Conservation (phyloP, 179 eudicot genomes). For the Gypsophila paniculata region DNA sequence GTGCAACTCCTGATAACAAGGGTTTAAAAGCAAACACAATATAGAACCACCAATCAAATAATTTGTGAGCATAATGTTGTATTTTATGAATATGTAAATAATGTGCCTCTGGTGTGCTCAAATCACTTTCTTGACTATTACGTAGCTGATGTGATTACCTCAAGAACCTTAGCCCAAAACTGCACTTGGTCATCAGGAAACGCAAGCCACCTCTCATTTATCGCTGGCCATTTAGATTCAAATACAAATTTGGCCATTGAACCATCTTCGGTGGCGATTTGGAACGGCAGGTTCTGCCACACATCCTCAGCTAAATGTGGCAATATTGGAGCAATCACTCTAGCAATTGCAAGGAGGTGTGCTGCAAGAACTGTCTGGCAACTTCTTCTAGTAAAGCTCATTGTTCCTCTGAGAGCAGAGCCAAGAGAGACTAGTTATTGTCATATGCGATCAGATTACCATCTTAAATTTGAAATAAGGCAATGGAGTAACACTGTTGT, state of each 20-base stretch:
- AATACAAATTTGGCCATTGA: slow-evolving; percentile 61
- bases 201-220: slow-evolving; percentile 65
- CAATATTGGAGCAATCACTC: slow-evolving; percentile 83
- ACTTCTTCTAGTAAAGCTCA: slow-evolving; percentile 77
- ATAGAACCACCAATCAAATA: not conserved
- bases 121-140: not conserved
- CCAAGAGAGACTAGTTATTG: not conserved
- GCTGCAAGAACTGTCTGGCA: slow-evolving; percentile 97
- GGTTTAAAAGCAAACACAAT: not conserved
- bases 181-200: slow-evolving; percentile 65
- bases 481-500: not conserved
- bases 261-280: slow-evolving; percentile 55
- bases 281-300: slow-evolving; percentile 91
- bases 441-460: not conserved
- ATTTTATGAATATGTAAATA: slow-evolving; percentile 1
- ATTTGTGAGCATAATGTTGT: not conserved
- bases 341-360: slow-evolving; percentile 69
- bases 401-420: slow-evolving; percentile 51
- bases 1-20: not conserved
- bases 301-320: slow-evolving; percentile 98
- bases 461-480: not conserved
- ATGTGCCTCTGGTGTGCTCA: not conserved
- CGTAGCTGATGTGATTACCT: slow-evolving; percentile 47
- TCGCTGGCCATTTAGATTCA: slow-evolving; percentile 75
- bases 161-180: slow-evolving; percentile 76